Base-by-base conservation (phyloP, 371 early-diverging fungal genomes). In the Mortierella sp. region DNA sequence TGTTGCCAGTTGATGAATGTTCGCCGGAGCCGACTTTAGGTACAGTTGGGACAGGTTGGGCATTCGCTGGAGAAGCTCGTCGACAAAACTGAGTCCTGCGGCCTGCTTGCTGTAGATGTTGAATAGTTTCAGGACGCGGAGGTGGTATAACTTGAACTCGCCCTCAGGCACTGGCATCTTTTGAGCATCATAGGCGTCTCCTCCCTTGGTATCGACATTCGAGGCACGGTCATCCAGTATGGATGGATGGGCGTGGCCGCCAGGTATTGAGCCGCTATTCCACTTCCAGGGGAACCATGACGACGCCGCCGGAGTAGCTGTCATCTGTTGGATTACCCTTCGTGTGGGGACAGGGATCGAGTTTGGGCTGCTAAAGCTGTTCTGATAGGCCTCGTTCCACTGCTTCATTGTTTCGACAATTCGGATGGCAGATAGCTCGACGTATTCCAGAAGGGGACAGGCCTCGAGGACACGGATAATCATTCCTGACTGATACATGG, bases 401-500 rank as follows among this genome's bases (percentile, higher is more conserved):
- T 76, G 69, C 19, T 69, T 44, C 11, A 14, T 50, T 19, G 77
- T 73, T 21, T 76, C 76, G 19, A 81, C 73, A 8, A 81, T 14
- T 24, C 73, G 76, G 9, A 81, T 28, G 6, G 59, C 37, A 5
- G 59, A 51, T 6, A 81, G 40, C 48, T 81, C 81, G 10, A 81
- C 59, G 0, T 67, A 40, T 28, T 76, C 70, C 44, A 81, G 28
- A 19, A 50, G 19, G 0, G 81, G 77, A 40, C 76, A 76, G 19
- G 70, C 77, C 14, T 76, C 73, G 13, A 81, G 69, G 46, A 76
- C 73, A n/a, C 71, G 31, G 24, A 76, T n/a, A n/a, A 81, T 16
- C 73, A 73, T 81, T 14, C 73, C 71, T 40, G 81, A 50, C 70
- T 57, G 72, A 51, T 81, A 81, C 31, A 61, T 21, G 5, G 76